A percentile compares a stretch with the other conserved stretches of the same genome.
These are phyloP conservation scores for Didymella glomerata DNA, from an alignment of 2,329 filamentous ascomycete genomes.

Conservation along the genomic window DNA sequence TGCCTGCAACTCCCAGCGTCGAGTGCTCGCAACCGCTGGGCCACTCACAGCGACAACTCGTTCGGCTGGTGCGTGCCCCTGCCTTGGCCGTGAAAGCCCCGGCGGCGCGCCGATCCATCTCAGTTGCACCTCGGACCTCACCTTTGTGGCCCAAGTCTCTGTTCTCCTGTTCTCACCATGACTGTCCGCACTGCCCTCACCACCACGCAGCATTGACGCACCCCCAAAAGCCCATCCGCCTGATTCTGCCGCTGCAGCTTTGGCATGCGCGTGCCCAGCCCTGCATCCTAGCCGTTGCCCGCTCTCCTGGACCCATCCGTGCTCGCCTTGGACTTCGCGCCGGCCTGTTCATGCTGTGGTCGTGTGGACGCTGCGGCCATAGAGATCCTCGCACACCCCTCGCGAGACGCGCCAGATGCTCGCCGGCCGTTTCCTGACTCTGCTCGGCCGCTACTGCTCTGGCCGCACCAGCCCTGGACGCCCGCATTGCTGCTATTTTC, in stretches of 20 bases:
- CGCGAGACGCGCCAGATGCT: conserved; percentile 43
- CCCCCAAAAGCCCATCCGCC: conserved; percentile 5
- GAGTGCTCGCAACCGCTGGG: conserved; percentile 11
- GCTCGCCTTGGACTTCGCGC: conserved; percentile 10
- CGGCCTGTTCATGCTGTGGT: conserved; percentile 22
- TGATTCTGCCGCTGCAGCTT: conserved; percentile 28
- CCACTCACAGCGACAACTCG: conserved; percentile 11
- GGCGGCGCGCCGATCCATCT: conserved; percentile 12
- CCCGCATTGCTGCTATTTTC: conserved; percentile 22
- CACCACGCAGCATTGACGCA: conserved; percentile 21
- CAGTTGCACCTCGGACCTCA: conserved; percentile 20
- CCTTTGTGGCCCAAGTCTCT: conserved; percentile 25
- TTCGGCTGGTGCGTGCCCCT: conserved; percentile 17
- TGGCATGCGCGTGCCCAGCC: conserved; percentile 25
- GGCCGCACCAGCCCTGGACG: conserved; percentile 37
- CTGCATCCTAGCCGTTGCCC: conserved; percentile 21
- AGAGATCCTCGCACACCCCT: conserved; percentile 30
- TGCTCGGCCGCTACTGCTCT: conserved; percentile 38
- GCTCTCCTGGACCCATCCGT: conserved; percentile 9
- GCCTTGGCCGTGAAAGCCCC: conserved; percentile 16
- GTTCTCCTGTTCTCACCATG: conserved; percentile 22
- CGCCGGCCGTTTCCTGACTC: conserved; percentile 34
- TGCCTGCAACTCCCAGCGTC: conserved; percentile 15
- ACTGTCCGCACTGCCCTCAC: conserved; percentile 12
- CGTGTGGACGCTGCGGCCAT: conserved; percentile 19